Percentiles rank a stretch among this genome's conserved stretches.
These are phyloP conservation scores for Serendipita sp. DNA, from an alignment of 768 basidiomycete species.

Conservation along the genomic window DNA sequence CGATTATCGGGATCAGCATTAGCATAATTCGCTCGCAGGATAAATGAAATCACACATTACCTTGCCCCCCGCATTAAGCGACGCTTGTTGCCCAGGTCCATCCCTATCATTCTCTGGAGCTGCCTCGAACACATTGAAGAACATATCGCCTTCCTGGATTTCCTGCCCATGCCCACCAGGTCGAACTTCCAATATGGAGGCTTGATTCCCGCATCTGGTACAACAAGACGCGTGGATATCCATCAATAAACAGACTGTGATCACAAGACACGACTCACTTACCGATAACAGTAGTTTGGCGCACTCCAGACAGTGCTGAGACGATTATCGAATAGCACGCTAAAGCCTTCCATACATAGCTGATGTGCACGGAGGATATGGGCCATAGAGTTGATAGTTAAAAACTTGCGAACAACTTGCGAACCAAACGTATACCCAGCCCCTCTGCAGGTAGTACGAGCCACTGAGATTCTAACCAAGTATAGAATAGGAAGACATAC, in stretches of 20 bases:
- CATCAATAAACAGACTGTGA: neutral
- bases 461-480: neutral
- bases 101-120: slow-evolving; percentile 96
- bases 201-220: slow-evolving; percentile 63
- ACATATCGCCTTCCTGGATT: slow-evolving; percentile 39
- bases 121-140: slow-evolving; percentile 96
- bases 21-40: neutral
- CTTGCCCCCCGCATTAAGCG: slow-evolving; percentile 57
- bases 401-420: slow-evolving; percentile 93
- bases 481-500: slow-evolving; percentile 27
- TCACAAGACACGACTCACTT: neutral
- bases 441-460: slow-evolving; percentile 39
- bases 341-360: slow-evolving; percentile 97
- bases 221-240: no score
- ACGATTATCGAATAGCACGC: slow-evolving; percentile 91
- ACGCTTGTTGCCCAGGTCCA: slow-evolving; percentile 64
- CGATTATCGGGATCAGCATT: slow-evolving; percentile 5
- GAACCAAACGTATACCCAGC: slow-evolving; percentile 98
- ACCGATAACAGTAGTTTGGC: slow-evolving; percentile 97
- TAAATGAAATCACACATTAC: slow-evolving; percentile 23
- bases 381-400: slow-evolving; percentile 88
- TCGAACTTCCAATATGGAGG: slow-evolving; percentile 89
- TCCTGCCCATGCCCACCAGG: slow-evolving; percentile 31
- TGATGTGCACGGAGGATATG: slow-evolving; percentile 98
- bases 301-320: slow-evolving; percentile 98